phyloP scores from a whole-genome alignment of 441 rosid species.

The Bruguiera hainesii region DNA sequence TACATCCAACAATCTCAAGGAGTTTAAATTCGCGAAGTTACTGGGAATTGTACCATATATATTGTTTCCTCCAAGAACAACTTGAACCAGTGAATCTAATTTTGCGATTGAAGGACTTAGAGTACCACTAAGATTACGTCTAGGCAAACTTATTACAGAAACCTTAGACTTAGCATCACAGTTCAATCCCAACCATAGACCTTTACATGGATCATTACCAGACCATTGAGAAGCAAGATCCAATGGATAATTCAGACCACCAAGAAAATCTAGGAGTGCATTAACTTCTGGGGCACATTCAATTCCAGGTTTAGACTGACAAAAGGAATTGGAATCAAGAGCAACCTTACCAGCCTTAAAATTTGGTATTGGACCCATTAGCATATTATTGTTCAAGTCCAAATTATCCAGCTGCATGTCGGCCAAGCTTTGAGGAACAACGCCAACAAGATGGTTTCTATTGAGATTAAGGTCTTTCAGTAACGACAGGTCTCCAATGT shows the following conservation, averaged over 20 bases:
- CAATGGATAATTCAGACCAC: conserved; percentile 43
- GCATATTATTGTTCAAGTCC: conserved; percentile 42
- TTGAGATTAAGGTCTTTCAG: conserved; percentile 40
- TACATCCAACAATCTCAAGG: conserved; percentile 45
- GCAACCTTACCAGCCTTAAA: conserved; percentile 37
- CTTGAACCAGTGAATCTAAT: conserved; percentile 39
- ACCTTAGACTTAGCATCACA: conserved; percentile 35
- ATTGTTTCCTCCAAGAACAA: conserved; percentile 43
- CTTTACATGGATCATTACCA: conserved; percentile 60
- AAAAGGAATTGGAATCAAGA: conserved; percentile 42
- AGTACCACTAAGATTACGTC: conserved; percentile 42
- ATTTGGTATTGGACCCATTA: conserved; percentile 53
- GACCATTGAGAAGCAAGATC: conserved; percentile 49
- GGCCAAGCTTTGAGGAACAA: conserved; percentile 46
- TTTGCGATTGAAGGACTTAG: conserved; percentile 43
- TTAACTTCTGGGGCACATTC: conserved; percentile 47
- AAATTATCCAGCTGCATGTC: conserved; percentile 32
- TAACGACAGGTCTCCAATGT: conserved; percentile 35
- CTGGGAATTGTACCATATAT: conserved; percentile 46
- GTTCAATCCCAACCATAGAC: conserved; percentile 49
- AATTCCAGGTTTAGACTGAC: conserved; percentile 39
- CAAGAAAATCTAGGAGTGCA: conserved; percentile 42
- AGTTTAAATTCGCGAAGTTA: conserved; percentile 38
- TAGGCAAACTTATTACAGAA: conserved; percentile 42
- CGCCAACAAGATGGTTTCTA: conserved; percentile 47